Evolutionary conservation across 768 basidiomycete genomes (phyloP).

Genomic region (Boletus subparvulus): DNA sequence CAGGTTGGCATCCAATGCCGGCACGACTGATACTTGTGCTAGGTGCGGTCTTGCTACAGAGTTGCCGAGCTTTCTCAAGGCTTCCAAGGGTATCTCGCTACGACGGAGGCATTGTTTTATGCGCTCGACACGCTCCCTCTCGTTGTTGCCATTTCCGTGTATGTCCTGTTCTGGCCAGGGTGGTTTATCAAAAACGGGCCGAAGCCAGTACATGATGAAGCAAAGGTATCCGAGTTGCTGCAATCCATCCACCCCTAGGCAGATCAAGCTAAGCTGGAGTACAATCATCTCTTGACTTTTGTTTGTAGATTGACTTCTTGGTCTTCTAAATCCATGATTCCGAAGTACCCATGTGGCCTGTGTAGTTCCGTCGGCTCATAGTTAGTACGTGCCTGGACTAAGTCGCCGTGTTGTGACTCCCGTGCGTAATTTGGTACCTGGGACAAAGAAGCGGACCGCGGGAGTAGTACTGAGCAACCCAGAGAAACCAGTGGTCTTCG

Average conservation of each 20-base stretch:
- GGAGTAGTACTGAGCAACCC: too few species aligned
- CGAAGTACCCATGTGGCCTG: background rate
- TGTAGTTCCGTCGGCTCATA: background rate
- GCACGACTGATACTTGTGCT: background rate
- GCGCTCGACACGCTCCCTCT: conserved; percentile 66
- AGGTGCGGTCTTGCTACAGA: conserved; percentile 68
- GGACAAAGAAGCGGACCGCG: too few species aligned
- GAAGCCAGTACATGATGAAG: background rate
- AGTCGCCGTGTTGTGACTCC: too few species aligned
- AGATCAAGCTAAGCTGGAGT: background rate
- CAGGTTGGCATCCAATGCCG: background rate
- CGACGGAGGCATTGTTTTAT: conserved; percentile 63
- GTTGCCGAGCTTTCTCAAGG: conserved; percentile 63
- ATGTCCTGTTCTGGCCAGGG: conserved; percentile 66
- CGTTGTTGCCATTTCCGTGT: conserved; percentile 56
- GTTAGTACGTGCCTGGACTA: too few species aligned
- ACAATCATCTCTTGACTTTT: background rate
- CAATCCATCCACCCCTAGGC: background rate
- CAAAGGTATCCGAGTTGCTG: conserved; percentile 28
- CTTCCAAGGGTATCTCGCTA: conserved; percentile 55
- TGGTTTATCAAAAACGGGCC: conserved; percentile 39
- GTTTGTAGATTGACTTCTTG: background rate
- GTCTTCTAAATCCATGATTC: background rate
- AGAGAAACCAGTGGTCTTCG: too few species aligned
- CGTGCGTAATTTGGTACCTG: too few species aligned